Percentiles rank a stretch among this genome's conserved stretches.
Conservation (phyloP, 768 basidiomycete species). For the Agaricus subrufescens region DNA sequence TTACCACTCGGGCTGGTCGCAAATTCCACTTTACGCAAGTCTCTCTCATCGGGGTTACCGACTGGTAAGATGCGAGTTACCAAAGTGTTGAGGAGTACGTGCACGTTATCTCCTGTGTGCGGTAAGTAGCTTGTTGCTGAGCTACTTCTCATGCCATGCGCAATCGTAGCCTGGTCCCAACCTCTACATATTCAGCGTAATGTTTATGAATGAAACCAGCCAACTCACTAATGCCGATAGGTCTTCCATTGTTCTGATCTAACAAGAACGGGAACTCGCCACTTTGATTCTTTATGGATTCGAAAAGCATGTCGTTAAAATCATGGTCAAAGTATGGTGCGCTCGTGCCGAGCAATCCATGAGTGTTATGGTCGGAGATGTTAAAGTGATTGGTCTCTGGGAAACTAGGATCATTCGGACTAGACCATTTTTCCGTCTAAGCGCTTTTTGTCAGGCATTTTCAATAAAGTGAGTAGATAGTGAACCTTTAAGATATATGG, state of each 20-base stretch:
- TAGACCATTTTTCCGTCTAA: not conserved
- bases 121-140: constrained; percentile 12
- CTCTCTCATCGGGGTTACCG: not conserved
- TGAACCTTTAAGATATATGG: constrained; percentile 20
- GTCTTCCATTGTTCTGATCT: constrained; percentile 10
- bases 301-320: constrained; percentile 6
- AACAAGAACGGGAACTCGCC: constrained; percentile 10
- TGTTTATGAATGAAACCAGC: not conserved
- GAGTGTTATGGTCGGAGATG: not conserved
- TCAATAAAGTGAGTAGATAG: not conserved
- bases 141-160: constrained; percentile 12
- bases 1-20: constrained; percentile 1
- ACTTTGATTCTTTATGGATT: not conserved
- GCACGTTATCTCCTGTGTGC: constrained; percentile 19
- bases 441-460: constrained; percentile 1
- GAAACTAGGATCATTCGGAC: not conserved
- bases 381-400: not conserved
- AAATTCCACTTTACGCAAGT: constrained; percentile 11
- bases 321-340: constrained; percentile 2
- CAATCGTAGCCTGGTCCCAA: constrained; percentile 9
- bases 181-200: constrained; percentile 12
- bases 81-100: constrained; percentile 23
- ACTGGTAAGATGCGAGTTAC: constrained; percentile 17
- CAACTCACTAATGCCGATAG: constrained; percentile 11
- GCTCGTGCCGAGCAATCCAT: constrained; percentile 1